Conservation (phyloP, 495 filamentous ascomycete species). For the Neurospora tetrasperma region DNA sequence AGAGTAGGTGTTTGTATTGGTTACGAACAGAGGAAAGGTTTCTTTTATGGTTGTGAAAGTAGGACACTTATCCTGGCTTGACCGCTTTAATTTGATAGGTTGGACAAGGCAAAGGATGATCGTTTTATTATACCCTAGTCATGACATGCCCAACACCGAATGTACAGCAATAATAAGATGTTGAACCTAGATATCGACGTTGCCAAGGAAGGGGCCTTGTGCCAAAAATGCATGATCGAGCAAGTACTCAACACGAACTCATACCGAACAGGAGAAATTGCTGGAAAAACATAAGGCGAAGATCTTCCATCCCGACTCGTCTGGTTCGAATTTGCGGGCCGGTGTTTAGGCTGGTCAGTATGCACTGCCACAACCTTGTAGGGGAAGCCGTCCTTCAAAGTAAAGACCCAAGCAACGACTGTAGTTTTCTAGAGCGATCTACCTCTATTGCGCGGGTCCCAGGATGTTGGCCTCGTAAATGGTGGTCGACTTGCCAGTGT, state of each 20-base stretch:
- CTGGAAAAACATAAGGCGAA: background rate
- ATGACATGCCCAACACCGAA: background rate
- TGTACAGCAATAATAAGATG: background rate
- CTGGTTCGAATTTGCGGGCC: background rate
- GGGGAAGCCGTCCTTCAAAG: background rate
- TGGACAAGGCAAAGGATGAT: background rate
- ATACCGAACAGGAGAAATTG: background rate
- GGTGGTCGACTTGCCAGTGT: conserved; percentile 31
- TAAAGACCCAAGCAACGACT: background rate
- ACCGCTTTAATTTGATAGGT: background rate
- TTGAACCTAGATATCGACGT: background rate
- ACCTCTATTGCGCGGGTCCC: conserved; percentile 4
- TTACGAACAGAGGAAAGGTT: conserved; percentile 17
- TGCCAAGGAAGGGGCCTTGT: background rate
- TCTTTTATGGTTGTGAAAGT: conserved; percentile 22
- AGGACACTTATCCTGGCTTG: conserved; percentile 11
- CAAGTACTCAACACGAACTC: background rate
- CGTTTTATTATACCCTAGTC: too few species aligned
- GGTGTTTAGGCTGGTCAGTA: background rate
- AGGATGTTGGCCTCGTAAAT: conserved; percentile 35
- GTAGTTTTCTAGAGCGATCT: too few species aligned
- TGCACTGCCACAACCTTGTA: background rate
- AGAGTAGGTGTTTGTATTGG: conserved; percentile 20
- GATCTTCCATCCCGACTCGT: background rate
- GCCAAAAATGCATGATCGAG: background rate